phyloP scores from a whole-genome alignment of 192 early-diverging fungal species.

The Cetraspora pellucida region DNA sequence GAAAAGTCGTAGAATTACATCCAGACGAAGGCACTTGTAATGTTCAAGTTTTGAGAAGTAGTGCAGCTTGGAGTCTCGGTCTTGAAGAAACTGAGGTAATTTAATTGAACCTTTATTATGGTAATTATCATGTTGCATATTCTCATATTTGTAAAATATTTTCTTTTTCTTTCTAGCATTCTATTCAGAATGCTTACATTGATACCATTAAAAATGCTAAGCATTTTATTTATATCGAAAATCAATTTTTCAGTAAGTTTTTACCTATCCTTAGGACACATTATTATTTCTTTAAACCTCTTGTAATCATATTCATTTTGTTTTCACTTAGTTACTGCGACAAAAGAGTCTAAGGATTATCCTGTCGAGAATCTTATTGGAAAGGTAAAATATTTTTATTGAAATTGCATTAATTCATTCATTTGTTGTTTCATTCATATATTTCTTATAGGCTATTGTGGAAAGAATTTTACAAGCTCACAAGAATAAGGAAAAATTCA shows the following conservation, averaged over 20 bases:
- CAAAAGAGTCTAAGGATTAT: slow-evolving; percentile 43
- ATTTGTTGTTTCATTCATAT: background rate
- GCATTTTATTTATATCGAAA: slow-evolving; percentile 94
- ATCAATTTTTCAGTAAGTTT: slow-evolving; percentile 85
- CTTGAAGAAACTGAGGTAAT: slow-evolving; percentile 55
- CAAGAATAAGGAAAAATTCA: slow-evolving; percentile 67
- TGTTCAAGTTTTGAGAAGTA: slow-evolving; percentile 73
- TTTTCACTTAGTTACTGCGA: slow-evolving; percentile 49
- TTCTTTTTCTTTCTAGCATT: slow-evolving; percentile 49
- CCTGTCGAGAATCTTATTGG: slow-evolving; percentile 84
- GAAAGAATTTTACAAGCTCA: slow-evolving; percentile 77
- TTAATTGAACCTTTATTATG: background rate
- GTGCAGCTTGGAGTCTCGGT: slow-evolving; percentile 72
- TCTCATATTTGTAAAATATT: background rate
- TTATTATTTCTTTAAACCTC: too few species aligned
- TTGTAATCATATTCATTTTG: background rate
- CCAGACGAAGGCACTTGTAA: slow-evolving; percentile 66
- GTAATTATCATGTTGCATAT: background rate
- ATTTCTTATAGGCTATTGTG: slow-evolving; percentile 57
- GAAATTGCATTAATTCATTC: background rate
- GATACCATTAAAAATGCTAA: slow-evolving; percentile 72
- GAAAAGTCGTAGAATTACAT: slow-evolving; percentile 56
- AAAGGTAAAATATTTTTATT: slow-evolving; percentile 35
- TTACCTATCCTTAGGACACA: too few species aligned
- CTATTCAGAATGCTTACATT: slow-evolving; percentile 83